Evolutionary conservation across 192 early-diverging fungal genomes (phyloP), one percentile per base, ranked within the genome.

Genomic region (Dissophora globulifera): DNA sequence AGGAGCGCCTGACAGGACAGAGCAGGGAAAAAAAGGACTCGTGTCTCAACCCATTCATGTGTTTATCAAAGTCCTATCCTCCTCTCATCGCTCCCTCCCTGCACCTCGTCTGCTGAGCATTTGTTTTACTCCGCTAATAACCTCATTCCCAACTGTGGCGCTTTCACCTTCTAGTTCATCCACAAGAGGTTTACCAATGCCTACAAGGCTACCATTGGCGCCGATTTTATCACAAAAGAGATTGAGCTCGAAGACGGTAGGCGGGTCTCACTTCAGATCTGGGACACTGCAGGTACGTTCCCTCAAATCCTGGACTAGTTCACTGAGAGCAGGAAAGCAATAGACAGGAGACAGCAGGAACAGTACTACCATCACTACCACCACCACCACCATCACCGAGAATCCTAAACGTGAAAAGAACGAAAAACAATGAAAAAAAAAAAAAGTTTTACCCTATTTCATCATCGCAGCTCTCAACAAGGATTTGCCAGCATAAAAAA

Each of bases 151-250:
- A n/a, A n/a, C n/a, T n/a, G n/a, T n/a, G n/a, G n/a, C n/a, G n/a
- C n/a, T 45, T 27, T 23, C 19, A 31, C 5, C 38, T 8, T 43
- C 23, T 61, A 96, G 86, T 97, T 92, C 72, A 94, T 99, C 48
- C 93, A 95, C 74, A 92, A 90, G 57, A 89, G 90, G 54, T 99
- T 99, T 78, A 93, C 85, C 63, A 95, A 90, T 68, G 92, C 95
- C 72, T 99, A 99, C 87, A 97, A 97, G 76, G 97, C 97, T 12
- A 99, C 97, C 9, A 97, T 99, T 69, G 97, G 97, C 31, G 95
- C 97, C 1, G 97, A 99, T 69, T 99, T 99, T 74, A 87, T 97
- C 69, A 96, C 95, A 61, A 99, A 99, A 75, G 94, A 97, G 67
- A 89, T 99, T 33, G 81, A 89, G 42, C 87, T 91, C 3, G 94